Conservation (phyloP, 108 stramenopile genomes). For the Cylindrotheca closterium region DNA sequence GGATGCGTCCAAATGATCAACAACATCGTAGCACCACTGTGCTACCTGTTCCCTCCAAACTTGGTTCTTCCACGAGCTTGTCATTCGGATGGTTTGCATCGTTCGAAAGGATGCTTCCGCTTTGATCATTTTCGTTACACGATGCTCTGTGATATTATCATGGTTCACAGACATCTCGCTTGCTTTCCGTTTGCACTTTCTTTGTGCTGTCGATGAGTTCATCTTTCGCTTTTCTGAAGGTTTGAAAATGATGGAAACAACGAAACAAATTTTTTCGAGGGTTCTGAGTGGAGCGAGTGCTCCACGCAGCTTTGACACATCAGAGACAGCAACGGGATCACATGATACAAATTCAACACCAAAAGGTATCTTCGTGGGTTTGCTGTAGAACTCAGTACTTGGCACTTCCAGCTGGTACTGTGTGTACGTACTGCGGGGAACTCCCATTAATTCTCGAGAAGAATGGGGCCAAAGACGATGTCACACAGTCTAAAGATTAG, state of each 20-base stretch:
- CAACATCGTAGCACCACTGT: constrained; percentile 52
- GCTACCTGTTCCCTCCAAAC: constrained; percentile 47
- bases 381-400: too few species aligned
- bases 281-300: too few species aligned
- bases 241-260: neutral
- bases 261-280: too few species aligned
- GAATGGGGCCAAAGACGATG: too few species aligned
- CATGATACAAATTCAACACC: neutral
- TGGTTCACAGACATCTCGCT: neutral
- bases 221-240: neutral
- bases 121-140: neutral
- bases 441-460: too few species aligned
- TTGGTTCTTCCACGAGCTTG: constrained; percentile 1
- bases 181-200: neutral
- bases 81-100: neutral
- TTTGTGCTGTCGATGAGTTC: neutral
- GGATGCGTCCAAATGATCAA: constrained; percentile 38
- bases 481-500: too few species aligned
- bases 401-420: too few species aligned
- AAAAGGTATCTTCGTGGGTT: neutral
- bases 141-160: too few species aligned
- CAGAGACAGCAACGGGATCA: neutral
- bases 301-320: too few species aligned
- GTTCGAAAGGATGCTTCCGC: neutral
- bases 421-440: too few species aligned